phyloP scores from a whole-genome alignment of 352 stramenopile genomes.

The Pythium brachiatum region DNA sequence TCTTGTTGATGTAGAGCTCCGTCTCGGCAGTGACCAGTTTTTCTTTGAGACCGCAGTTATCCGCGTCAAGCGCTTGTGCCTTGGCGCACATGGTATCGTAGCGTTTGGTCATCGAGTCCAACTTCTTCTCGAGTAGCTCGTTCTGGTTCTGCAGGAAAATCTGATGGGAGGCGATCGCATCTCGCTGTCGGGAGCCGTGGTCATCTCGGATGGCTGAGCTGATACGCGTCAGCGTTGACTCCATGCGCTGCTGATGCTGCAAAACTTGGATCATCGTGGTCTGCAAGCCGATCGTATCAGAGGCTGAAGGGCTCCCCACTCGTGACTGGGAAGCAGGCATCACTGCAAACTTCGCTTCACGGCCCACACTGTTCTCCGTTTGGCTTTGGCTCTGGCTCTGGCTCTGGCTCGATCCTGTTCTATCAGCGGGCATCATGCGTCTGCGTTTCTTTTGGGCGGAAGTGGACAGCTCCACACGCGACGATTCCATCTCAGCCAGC shows the following conservation, averaged over 20 bases:
- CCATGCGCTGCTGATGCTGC: slow-evolving; percentile 24
- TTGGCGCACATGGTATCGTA: slow-evolving; percentile 16
- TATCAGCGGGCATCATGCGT: background rate
- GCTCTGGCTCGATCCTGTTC: slow-evolving; percentile 7
- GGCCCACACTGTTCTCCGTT: background rate
- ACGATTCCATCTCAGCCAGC: slow-evolving; percentile 17
- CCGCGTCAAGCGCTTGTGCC: slow-evolving; percentile 3
- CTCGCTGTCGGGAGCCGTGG: slow-evolving; percentile 3
- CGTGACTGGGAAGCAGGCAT: background rate
- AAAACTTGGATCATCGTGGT: slow-evolving; percentile 35
- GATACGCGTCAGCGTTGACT: slow-evolving; percentile 2
- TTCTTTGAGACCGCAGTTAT: slow-evolving; percentile 18
- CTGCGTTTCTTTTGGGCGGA: slow-evolving; percentile 10
- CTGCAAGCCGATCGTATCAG: slow-evolving; percentile 21
- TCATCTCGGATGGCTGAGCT: slow-evolving; percentile 7
- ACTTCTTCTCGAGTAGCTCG: slow-evolving; percentile 23
- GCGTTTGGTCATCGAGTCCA: slow-evolving; percentile 18
- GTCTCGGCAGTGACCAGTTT: slow-evolving; percentile 17
- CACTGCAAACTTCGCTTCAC: background rate
- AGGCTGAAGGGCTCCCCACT: background rate
- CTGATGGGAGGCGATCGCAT: slow-evolving; percentile 16
- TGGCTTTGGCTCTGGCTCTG: slow-evolving; percentile 5
- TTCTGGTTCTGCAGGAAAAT: slow-evolving; percentile 24
- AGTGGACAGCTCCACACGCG: background rate
- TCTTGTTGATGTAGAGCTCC: slow-evolving; percentile 23